These are phyloP conservation scores for Amanita brunnescens DNA, from an alignment of 768 basidiomycete genomes.

Conservation along the genomic window DNA sequence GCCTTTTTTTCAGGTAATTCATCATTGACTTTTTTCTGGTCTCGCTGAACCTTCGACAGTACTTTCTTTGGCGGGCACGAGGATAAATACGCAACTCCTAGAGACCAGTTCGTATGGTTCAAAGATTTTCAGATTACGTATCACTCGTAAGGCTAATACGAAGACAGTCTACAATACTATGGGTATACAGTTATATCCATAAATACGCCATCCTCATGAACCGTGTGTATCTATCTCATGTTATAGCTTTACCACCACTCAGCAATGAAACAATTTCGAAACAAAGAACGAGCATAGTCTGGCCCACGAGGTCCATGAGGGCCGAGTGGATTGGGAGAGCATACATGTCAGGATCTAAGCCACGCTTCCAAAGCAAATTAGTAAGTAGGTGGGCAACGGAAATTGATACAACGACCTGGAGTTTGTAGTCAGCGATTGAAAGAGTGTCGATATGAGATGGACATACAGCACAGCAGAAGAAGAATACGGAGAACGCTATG, in stretches of 20 bases:
- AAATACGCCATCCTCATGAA: neutral
- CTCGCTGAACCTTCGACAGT: slow-evolving; percentile 21
- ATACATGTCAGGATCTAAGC: slow-evolving; percentile 85
- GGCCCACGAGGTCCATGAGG: slow-evolving; percentile 20
- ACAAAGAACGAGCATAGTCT: slow-evolving; percentile 4
- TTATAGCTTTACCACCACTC: neutral
- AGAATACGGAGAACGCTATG: slow-evolving; percentile 51
- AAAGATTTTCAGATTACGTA: slow-evolving; percentile 45
- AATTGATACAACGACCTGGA: slow-evolving; percentile 65
- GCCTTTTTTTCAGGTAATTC: slow-evolving; percentile 13
- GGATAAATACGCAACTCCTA: slow-evolving; percentile 46
- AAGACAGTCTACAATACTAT: neutral
- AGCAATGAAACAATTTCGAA: slow-evolving; percentile 7
- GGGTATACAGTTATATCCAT: neutral
- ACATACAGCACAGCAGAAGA: slow-evolving; percentile 75
- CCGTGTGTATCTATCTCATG: neutral
- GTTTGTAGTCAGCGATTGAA: slow-evolving; percentile 3
- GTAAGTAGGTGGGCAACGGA: slow-evolving; percentile 59
- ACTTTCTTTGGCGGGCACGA: slow-evolving; percentile 73
- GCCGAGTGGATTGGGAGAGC: slow-evolving; percentile 91
- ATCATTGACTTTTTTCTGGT: slow-evolving; percentile 55
- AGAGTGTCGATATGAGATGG: slow-evolving; percentile 3
- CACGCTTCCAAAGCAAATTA: slow-evolving; percentile 65
- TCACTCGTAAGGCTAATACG: slow-evolving; percentile 10
- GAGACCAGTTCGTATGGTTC: slow-evolving; percentile 62